Conservation (phyloP, 768 basidiomycete species). For the Naematelia aurantialba region DNA sequence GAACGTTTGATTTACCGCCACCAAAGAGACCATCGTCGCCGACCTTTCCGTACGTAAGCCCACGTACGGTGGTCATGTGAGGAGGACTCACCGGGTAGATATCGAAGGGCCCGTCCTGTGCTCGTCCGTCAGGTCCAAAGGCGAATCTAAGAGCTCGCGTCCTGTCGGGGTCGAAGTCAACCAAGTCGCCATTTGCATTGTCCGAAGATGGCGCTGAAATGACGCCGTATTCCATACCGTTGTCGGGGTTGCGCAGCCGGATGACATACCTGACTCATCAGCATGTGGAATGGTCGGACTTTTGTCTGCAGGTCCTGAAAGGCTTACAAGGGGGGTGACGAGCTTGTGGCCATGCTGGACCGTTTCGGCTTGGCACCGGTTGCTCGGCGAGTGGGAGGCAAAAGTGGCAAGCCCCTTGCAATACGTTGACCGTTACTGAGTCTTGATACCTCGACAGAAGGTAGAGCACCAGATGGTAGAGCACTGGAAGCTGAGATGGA, state of each 20-base stretch:
- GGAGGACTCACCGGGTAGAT: conserved; percentile 1
- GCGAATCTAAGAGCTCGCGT: background rate
- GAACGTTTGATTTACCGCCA: background rate
- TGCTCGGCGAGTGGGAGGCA: background rate
- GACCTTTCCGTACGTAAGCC: background rate
- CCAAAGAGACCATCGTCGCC: background rate
- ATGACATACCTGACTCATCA: background rate
- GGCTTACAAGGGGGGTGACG: background rate
- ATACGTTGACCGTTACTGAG: background rate
- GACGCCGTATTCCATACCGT: background rate
- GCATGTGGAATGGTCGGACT: no score
- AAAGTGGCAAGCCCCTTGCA: background rate
- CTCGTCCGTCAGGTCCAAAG: background rate
- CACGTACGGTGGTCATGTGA: no score
- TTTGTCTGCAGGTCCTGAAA: no score
- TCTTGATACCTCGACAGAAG: background rate
- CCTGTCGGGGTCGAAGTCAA: background rate
- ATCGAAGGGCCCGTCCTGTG: background rate
- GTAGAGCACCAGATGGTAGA: background rate
- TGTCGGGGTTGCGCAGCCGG: background rate
- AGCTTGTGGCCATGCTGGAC: background rate
- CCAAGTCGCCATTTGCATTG: background rate
- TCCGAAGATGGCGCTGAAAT: background rate
- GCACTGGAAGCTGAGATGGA: background rate
- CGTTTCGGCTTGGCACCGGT: background rate